phyloP scores from a whole-genome alignment of 805 yeast genomes.

The Sugiyamaella boreocaroliniensis region DNA sequence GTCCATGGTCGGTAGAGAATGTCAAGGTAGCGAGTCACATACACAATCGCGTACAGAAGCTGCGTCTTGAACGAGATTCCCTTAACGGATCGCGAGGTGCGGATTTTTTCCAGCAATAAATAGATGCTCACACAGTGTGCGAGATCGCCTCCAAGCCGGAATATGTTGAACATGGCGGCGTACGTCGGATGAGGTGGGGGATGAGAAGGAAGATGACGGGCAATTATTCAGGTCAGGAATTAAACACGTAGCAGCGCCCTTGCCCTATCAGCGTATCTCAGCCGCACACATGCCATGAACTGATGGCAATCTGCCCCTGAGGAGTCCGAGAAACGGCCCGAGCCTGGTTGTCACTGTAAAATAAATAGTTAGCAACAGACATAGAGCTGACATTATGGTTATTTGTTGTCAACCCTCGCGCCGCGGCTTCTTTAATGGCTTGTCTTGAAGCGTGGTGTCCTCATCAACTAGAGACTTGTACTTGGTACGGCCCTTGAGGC shows the following conservation, averaged over 20 bases:
- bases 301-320: too few relatives aligned
- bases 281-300: background rate
- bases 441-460: conserved; percentile 24
- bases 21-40: conserved; percentile 65
- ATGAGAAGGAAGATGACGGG: background rate
- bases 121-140: conserved; percentile 77
- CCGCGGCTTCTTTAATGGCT: conserved; percentile 1
- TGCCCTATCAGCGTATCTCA: background rate
- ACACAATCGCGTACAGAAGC: conserved; percentile 65
- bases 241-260: background rate
- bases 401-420: background rate
- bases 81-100: conserved; percentile 53
- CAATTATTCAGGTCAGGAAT: background rate
- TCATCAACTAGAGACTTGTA: conserved; percentile 27
- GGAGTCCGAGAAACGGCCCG: too few relatives aligned
- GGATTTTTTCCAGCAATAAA: conserved; percentile 67
- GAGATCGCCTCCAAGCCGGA: conserved; percentile 50
- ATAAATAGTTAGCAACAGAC: too few relatives aligned
- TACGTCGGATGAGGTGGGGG: background rate
- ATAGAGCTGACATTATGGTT: background rate
- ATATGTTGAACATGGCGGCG: conserved; percentile 4
- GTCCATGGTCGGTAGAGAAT: conserved; percentile 36
- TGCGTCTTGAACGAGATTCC: conserved; percentile 92
- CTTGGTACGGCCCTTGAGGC: conserved; percentile 27
- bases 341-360: background rate